Evolutionary conservation across 306 rosid genomes (phyloP).

Genomic region (Citrullus mucosospermus): DNA sequence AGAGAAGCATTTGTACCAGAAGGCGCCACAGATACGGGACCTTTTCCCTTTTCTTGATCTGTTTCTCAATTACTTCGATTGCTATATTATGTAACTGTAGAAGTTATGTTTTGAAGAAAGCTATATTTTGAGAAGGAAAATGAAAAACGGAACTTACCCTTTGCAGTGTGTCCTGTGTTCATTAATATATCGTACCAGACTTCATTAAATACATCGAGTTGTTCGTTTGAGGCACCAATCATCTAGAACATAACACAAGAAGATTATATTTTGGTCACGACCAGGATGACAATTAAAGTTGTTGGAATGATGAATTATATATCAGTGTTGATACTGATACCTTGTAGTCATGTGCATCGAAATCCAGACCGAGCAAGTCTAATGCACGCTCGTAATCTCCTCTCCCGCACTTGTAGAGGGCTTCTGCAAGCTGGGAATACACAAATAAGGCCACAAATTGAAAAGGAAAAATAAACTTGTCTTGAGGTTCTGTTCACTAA

Average conservation of each 20-base stretch:
- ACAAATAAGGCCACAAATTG: neutral
- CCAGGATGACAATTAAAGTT: neutral
- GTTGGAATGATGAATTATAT: neutral
- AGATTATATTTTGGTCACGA: neutral
- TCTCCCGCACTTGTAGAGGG: constrained; percentile 60
- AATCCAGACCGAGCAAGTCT: constrained; percentile 59
- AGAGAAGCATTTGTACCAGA: constrained; percentile 31
- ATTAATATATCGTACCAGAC: constrained; percentile 65
- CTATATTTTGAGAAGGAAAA: neutral
- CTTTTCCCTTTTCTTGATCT: constrained; percentile 43
- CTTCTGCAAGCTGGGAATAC: constrained; percentile 70
- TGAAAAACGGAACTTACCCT: constrained; percentile 31
- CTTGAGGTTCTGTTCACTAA: neutral
- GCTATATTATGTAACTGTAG: constrained; percentile 21
- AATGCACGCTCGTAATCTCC: constrained; percentile 41
- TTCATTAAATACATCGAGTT: constrained; percentile 70
- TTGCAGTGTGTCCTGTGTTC: constrained; percentile 36
- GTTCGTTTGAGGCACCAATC: constrained; percentile 88
- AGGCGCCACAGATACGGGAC: constrained; percentile 64
- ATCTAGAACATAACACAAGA: constrained; percentile 23
- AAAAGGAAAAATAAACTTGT: neutral
- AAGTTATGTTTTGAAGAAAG: constrained; percentile 10
- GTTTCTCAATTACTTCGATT: constrained; percentile 44
- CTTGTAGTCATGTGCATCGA: constrained; percentile 57
- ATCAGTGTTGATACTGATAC: constrained; percentile 18